These are phyloP conservation scores for Coniochaeta sp. DNA, from an alignment of 2,329 filamentous ascomycete species.

Conservation along the genomic window DNA sequence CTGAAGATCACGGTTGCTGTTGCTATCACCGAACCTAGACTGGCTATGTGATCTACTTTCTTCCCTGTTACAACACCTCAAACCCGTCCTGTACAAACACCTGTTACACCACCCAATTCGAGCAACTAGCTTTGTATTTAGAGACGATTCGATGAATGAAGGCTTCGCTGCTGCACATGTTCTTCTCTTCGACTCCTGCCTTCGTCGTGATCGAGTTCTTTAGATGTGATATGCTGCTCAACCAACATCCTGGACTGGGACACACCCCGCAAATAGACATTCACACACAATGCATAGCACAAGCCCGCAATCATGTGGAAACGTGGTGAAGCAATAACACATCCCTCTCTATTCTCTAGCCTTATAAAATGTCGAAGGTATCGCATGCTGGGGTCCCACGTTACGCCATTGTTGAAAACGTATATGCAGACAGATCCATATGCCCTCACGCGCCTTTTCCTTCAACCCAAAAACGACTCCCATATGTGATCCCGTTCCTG, in stretches of 20 bases:
- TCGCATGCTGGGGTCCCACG: background rate
- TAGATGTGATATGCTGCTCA: too few species aligned
- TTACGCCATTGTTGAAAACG: slow-evolving; percentile 3
- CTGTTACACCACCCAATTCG: background rate
- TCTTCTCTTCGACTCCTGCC: too few species aligned
- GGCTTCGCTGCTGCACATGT: background rate
- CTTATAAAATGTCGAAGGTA: background rate
- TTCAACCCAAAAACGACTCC: background rate
- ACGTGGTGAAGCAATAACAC: too few species aligned
- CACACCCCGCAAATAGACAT: too few species aligned
- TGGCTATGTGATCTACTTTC: background rate
- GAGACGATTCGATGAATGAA: background rate
- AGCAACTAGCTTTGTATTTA: too few species aligned
- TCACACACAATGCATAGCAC: too few species aligned
- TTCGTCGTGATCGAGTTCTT: too few species aligned
- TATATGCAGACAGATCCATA: too few species aligned
- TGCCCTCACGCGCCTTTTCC: background rate
- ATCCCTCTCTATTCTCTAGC: background rate
- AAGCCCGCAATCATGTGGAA: too few species aligned
- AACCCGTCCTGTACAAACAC: background rate
- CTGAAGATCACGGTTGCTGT: background rate
- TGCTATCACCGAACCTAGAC: background rate
- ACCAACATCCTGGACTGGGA: too few species aligned
- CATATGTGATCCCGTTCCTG: background rate
- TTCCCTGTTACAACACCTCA: background rate